Evolutionary conservation across 176 grass and related monocot genomes (phyloP).

Genomic region (Triticum monococcum): DNA sequence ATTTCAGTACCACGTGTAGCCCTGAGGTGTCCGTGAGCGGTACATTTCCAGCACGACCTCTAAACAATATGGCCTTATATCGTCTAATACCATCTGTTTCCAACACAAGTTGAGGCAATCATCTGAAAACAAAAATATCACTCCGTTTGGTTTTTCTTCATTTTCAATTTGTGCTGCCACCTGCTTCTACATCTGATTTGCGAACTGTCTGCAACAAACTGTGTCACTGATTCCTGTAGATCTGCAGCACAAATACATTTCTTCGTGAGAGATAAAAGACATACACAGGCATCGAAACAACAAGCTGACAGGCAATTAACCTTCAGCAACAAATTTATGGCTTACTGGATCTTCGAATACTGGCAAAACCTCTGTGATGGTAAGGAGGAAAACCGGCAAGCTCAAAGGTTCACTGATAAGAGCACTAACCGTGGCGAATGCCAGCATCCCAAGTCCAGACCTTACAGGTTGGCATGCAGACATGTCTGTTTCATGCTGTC

Average conservation of each 20-base stretch:
- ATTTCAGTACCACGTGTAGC: no score
- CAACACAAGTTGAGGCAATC: no score
- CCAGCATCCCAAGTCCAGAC: no score
- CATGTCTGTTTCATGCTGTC: constrained; percentile 15
- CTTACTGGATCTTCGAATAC: neutral
- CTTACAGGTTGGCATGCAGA: no score
- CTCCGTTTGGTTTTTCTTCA: neutral
- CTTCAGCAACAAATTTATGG: neutral
- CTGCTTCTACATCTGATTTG: neutral
- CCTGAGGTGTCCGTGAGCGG: no score
- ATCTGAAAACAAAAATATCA: neutral
- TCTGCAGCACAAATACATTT: neutral
- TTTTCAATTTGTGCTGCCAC: neutral
- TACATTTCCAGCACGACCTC: neutral
- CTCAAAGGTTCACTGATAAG: neutral
- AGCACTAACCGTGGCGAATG: no score
- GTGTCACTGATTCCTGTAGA: neutral
- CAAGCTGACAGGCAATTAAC: neutral
- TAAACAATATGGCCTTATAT: neutral
- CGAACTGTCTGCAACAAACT: neutral
- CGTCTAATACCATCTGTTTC: no score
- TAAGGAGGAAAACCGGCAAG: neutral
- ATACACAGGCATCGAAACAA: neutral
- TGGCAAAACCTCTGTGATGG: neutral
- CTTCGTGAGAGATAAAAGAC: neutral